These are phyloP conservation scores for Colletotrichum chrysophilum DNA, from an alignment of 2,329 filamentous ascomycete species.

Conservation along the genomic window DNA sequence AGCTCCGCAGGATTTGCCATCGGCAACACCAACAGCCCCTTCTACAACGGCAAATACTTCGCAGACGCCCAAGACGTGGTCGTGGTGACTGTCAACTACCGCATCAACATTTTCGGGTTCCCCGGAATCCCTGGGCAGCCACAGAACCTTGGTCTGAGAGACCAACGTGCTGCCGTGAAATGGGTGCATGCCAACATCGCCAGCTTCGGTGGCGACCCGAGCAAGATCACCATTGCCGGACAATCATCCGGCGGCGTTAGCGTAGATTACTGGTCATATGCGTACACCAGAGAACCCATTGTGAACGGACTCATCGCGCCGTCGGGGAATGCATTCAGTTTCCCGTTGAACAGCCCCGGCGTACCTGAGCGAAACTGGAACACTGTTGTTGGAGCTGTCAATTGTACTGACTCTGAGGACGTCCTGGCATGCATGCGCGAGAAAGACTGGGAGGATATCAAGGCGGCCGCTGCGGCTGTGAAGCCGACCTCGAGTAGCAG, in stretches of 20 bases:
- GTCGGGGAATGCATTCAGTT: conserved; percentile 51
- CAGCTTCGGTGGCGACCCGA: conserved; percentile 49
- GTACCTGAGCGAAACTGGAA: conserved; percentile 46
- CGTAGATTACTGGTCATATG: conserved; percentile 54
- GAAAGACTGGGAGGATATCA: conserved; percentile 38
- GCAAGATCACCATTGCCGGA: conserved; percentile 45
- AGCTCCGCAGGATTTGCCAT: conserved; percentile 23
- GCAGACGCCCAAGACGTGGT: conserved; percentile 48
- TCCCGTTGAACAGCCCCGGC: conserved; percentile 41
- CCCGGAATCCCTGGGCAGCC: conserved; percentile 32
- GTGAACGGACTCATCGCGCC: conserved; percentile 49
- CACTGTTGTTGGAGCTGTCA: conserved; percentile 43
- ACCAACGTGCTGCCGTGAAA: conserved; percentile 55
- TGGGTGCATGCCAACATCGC: conserved; percentile 53
- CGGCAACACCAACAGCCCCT: conserved; percentile 39
- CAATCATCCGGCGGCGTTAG: conserved; percentile 47
- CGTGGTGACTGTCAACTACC: conserved; percentile 53
- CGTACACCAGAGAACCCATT: conserved; percentile 54
- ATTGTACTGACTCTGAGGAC: conserved; percentile 16
- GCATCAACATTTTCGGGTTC: conserved; percentile 47
- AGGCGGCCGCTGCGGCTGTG: conserved; percentile 40
- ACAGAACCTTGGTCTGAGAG: conserved; percentile 51
- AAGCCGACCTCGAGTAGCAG: conserved; percentile 34
- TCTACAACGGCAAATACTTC: conserved; percentile 48
- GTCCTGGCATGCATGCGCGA: conserved; percentile 42